These are phyloP conservation scores for Stevia rebaudiana DNA, from an alignment of 140 eudicot species.

Conservation along the genomic window DNA sequence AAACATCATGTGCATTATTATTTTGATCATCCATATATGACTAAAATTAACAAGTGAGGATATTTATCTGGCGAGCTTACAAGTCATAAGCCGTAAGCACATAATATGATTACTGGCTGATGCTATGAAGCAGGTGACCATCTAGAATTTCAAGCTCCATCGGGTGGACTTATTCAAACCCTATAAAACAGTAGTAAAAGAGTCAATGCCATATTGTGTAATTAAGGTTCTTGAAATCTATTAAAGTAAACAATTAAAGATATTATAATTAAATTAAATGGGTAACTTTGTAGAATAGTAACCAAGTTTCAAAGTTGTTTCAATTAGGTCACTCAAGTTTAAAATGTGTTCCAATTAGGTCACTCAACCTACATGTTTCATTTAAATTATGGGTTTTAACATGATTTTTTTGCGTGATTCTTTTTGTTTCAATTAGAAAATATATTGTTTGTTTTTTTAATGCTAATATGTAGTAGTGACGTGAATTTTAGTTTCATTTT, in stretches of 20 bases:
- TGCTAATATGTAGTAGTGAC: no score
- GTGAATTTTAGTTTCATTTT: no score
- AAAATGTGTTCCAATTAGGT: no score
- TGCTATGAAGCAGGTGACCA: conserved; percentile 12
- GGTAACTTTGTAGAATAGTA: no score
- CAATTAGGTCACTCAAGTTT: no score
- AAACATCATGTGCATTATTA: not conserved
- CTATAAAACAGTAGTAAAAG: conserved; percentile 11
- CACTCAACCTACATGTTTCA: no score
- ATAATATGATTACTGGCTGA: conserved; percentile 2
- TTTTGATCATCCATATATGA: conserved; percentile 13
- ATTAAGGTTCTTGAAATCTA: not conserved
- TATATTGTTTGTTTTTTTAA: no score
- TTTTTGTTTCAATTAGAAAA: no score
- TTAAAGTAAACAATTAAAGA: not conserved
- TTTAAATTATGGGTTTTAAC: no score
- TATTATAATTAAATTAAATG: no score
- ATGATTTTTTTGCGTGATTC: no score
- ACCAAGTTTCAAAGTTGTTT: no score
- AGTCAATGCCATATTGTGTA: not conserved
- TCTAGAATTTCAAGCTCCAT: conserved; percentile 18
- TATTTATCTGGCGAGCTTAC: conserved; percentile 14
- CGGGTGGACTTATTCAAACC: conserved; percentile 14
- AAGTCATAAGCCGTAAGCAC: conserved; percentile 23
- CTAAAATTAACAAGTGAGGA: conserved; percentile 18